Evolutionary conservation across 176 grass and related monocot species (phyloP).

Genomic region (Carex kokanica): DNA sequence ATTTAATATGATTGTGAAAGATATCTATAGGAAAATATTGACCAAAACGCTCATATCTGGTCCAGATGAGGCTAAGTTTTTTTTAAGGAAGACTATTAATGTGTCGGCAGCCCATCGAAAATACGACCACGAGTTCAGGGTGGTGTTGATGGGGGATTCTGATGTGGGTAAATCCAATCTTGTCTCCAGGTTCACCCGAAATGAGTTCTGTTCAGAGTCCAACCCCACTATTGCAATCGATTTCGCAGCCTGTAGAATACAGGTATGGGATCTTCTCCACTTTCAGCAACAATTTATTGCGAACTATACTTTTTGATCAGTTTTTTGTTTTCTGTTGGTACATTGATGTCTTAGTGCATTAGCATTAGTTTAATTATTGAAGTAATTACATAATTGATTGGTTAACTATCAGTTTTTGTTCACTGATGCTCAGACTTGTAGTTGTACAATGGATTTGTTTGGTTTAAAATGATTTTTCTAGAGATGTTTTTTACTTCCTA

Average conservation of each 20-base stretch:
- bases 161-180: slow-evolving; percentile 96
- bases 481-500: background rate
- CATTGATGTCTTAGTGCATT: background rate
- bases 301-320: background rate
- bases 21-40: slow-evolving; percentile 57
- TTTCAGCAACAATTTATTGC: background rate
- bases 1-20: slow-evolving; percentile 68
- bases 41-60: slow-evolving; percentile 50
- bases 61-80: slow-evolving; percentile 27
- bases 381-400: background rate
- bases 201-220: slow-evolving; percentile 97
- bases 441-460: slow-evolving; percentile 1
- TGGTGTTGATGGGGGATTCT: slow-evolving; percentile 86
- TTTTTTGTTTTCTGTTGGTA: background rate
- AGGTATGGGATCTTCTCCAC: background rate
- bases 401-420: background rate
- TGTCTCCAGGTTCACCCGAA: slow-evolving; percentile 90
- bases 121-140: slow-evolving; percentile 48
- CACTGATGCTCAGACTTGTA: background rate
- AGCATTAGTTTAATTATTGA: background rate
- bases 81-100: slow-evolving; percentile 52
- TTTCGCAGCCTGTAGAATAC: slow-evolving; percentile 54
- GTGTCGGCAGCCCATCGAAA: slow-evolving; percentile 31
- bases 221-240: slow-evolving; percentile 98
- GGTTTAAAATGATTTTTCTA: background rate